Evolutionary conservation across 2,329 filamentous ascomycete genomes (phyloP), one percentile per base, ranked within the genome.

Genomic region (Pyrenochaeta sp.): DNA sequence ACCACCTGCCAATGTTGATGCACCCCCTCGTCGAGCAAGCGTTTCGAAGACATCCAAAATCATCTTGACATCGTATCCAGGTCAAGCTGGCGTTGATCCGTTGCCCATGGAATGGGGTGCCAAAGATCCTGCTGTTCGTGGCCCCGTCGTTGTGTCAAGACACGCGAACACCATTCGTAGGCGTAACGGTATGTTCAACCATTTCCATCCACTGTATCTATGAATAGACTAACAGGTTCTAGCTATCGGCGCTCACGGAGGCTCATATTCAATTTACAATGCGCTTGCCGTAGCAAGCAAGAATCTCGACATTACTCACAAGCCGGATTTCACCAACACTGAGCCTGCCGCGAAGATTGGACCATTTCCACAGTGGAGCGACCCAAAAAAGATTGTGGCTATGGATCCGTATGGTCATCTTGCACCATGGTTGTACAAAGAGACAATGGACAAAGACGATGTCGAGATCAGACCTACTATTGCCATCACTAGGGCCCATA

Each of bases 361-460:
- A 0, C 93, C 92, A 7, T 96, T 96, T 69, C 89, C 91, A 7
- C 88, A 95, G 79, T 99, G 94, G 94, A 86, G 86, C 27, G 91
- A 96, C 74, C 87, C 86, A 71, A 92, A 92, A 78, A 98, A 97
- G 83, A 98, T 99, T 62, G 94, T 98, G 13, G 92, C 94, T 19
- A 97, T 99, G 92, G 95, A 98, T 74, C 94, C 94, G 0, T 91
- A 90, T 77, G 94, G 95, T 6, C 95, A 98, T 80, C 82, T 97
- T 59, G 86, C 90, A 8, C 91, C 92, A 8, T 93, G 90, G 89
- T 80, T 96, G 40, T 96, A 90, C 81, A 91, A 90, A 64, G 88
- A 94, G 61, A 84, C 87, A 45, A 93, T 95, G 69, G 84, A 91
- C 48, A 88, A 90, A 50, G 88, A 97, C 44, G 87, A 92, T 67